A percentile compares a stretch with the other conserved stretches of the same genome.
Evolutionary conservation across 75 land plant genomes (phyloP).

Genomic region (Pinus taeda): DNA sequence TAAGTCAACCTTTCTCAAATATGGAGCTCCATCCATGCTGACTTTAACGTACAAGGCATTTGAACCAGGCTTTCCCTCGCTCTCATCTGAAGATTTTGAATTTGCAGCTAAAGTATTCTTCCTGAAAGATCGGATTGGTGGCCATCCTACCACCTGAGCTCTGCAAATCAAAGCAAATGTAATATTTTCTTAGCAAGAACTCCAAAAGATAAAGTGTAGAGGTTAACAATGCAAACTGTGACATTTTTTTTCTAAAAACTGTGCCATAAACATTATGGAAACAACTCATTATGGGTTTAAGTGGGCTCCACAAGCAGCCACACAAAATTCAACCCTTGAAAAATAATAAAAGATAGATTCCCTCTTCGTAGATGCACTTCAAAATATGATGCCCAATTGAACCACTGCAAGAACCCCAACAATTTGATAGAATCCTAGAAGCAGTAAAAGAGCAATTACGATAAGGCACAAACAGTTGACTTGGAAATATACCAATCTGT

Average conservation of each 20-base stretch:
- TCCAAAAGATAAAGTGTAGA: too few species aligned
- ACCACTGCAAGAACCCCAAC: too few species aligned
- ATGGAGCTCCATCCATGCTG: conserved; percentile 65
- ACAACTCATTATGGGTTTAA: not conserved
- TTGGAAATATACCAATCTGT: too few species aligned
- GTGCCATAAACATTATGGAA: not conserved
- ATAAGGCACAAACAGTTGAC: too few species aligned
- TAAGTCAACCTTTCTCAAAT: conserved; percentile 56
- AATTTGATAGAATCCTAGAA: too few species aligned
- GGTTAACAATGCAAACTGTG: not conserved
- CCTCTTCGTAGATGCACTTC: too few species aligned
- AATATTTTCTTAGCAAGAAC: not conserved
- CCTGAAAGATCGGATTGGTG: conserved; percentile 53
- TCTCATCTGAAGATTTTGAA: not conserved
- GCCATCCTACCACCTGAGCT: conserved; percentile 61
- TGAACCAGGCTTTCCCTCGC: not conserved
- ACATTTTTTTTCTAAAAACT: not conserved
- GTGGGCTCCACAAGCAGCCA: not conserved
- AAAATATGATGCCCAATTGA: too few species aligned
- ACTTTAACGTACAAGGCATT: conserved; percentile 44
- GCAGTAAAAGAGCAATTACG: too few species aligned
- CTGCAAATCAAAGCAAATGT: conserved; percentile 14
- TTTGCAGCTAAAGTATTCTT: conserved; percentile 33
- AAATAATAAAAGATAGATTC: too few species aligned
- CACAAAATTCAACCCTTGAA: too few species aligned